phyloP scores from a whole-genome alignment of 1,284 basidiomycete species.

The Bjerkandera adusta region DNA sequence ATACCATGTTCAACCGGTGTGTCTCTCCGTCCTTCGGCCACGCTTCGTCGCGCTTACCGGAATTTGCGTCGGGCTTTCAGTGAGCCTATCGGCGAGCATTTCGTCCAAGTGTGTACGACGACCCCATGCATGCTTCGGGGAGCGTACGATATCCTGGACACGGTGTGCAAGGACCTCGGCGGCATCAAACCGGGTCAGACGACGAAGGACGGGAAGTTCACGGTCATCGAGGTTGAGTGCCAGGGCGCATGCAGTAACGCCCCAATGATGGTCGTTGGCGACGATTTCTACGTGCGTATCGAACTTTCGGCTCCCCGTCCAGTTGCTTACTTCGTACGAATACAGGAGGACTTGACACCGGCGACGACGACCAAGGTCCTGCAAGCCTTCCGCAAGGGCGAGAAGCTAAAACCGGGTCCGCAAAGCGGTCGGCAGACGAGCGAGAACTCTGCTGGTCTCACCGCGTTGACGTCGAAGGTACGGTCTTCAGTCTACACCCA shows the following conservation, averaged over 20 bases:
- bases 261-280: constrained; percentile 97
- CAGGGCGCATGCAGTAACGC: constrained; percentile 98
- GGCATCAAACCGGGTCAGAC: constrained; percentile 88
- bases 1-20: constrained; percentile 98
- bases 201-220: constrained; percentile 95
- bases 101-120: constrained; percentile 98
- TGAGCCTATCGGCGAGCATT: constrained; percentile 93
- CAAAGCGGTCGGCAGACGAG: constrained; percentile 85
- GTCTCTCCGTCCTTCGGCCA: constrained; percentile 18
- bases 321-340: neutral
- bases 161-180: constrained; percentile 82
- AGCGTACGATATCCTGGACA: constrained; percentile 86
- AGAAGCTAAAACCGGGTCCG: constrained; percentile 90
- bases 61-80: constrained; percentile 36
- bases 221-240: constrained; percentile 97
- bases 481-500: neutral
- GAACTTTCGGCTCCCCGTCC: constrained; percentile 6
- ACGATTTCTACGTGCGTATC: constrained; percentile 88
- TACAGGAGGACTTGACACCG: constrained; percentile 94
- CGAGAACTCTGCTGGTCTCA: constrained; percentile 89
- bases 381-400: constrained; percentile 81
- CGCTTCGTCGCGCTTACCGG: neutral
- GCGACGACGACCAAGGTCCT: constrained; percentile 87
- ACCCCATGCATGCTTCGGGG: constrained; percentile 98
- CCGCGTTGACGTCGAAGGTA: constrained; percentile 82